phyloP scores from a whole-genome alignment of 805 yeast species.

The Wickerhamomyces queroliae region DNA sequence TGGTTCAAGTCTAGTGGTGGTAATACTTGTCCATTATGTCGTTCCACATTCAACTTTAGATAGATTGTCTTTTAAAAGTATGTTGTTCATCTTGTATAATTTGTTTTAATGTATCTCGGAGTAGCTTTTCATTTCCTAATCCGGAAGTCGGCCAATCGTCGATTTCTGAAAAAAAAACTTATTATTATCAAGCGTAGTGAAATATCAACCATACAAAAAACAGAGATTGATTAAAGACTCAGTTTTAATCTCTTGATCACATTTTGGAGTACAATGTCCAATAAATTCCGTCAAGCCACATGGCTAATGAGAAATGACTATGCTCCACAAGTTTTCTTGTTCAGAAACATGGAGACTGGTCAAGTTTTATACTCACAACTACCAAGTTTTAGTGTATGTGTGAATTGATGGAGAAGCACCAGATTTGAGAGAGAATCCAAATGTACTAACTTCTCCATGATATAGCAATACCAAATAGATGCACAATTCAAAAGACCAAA shows the following conservation, averaged over 20 bases:
- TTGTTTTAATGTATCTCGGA: neutral
- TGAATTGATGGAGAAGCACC: neutral
- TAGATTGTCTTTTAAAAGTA: neutral
- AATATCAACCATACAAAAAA: no score
- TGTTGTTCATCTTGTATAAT: neutral
- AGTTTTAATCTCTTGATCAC: no score
- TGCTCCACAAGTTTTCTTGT: slow-evolving; percentile 81
- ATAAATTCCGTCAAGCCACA: slow-evolving; percentile 44
- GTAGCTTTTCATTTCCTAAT: no score
- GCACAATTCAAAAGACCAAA: slow-evolving; percentile 76
- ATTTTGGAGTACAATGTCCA: no score
- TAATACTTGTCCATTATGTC: slow-evolving; percentile 92
- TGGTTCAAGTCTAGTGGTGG: slow-evolving; percentile 96
- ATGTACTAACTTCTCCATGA: neutral
- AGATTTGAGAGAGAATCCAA: neutral
- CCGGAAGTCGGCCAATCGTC: no score
- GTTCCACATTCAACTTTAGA: slow-evolving; percentile 53
- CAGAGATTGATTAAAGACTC: no score
- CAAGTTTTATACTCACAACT: slow-evolving; percentile 87
- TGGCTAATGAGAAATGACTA: slow-evolving; percentile 56
- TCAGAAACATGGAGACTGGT: slow-evolving; percentile 82
- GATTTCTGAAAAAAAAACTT: slow-evolving; percentile 6
- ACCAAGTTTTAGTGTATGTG: slow-evolving; percentile 44
- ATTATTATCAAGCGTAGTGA: no score
- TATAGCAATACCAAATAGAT: slow-evolving; percentile 26